A percentile compares a stretch with the other conserved stretches of the same genome.
phyloP scores from a whole-genome alignment of 441 rosid genomes.

The Populus hybrid region DNA sequence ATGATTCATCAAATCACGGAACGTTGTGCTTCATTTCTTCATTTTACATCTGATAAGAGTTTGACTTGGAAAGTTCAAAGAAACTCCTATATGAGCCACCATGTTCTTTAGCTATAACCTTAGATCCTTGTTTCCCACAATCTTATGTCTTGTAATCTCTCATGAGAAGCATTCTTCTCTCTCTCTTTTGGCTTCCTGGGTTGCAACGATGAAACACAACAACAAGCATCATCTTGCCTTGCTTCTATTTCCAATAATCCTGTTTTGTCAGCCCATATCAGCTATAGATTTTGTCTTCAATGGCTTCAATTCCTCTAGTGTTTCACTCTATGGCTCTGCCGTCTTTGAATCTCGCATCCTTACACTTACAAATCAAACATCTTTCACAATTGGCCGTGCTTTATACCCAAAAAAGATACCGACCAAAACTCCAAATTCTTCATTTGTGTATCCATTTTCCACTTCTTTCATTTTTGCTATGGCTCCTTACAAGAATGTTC shows the following conservation, averaged over 20 bases:
- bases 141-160: neutral
- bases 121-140: neutral
- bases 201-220: constrained; percentile 25
- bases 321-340: constrained; percentile 46
- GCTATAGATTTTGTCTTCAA: constrained; percentile 61
- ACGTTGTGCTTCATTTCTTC: neutral
- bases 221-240: constrained; percentile 17
- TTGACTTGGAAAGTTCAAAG: constrained; percentile 6
- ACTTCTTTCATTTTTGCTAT: constrained; percentile 72
- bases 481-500: constrained; percentile 49
- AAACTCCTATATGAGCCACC: neutral
- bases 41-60: neutral
- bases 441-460: constrained; percentile 52
- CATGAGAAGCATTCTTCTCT: constrained; percentile 9
- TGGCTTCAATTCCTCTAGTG: constrained; percentile 46
- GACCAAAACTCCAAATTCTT: constrained; percentile 38
- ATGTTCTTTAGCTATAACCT: neutral
- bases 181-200: neutral
- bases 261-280: constrained; percentile 18
- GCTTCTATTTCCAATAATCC: constrained; percentile 11
- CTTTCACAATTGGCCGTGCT: constrained; percentile 46
- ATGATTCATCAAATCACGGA: too few species aligned
- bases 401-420: constrained; percentile 40
- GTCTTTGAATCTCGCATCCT: constrained; percentile 44
- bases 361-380: constrained; percentile 51